These are phyloP conservation scores for Pseudogymnoascus pannorum DNA, from an alignment of 2,329 filamentous ascomycete species.

Conservation along the genomic window DNA sequence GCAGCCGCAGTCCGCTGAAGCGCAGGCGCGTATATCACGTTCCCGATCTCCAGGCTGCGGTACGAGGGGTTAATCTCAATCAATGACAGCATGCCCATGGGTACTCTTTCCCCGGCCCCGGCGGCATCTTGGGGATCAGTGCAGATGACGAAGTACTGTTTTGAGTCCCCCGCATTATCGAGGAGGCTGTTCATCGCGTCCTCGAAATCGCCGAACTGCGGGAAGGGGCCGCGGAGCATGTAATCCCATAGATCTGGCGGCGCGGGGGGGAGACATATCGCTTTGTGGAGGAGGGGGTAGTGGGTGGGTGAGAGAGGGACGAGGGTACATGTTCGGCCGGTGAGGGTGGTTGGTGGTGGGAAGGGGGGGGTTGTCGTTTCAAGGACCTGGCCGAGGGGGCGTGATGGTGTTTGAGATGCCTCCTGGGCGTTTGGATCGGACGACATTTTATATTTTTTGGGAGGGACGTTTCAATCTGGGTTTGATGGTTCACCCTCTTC, in stretches of 20 bases:
- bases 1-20: constrained; percentile 48
- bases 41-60: constrained; percentile 49
- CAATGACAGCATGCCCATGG: constrained; percentile 35
- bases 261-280: background rate
- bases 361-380: background rate
- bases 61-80: constrained; percentile 42
- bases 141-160: constrained; percentile 40
- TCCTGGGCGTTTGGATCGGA: background rate
- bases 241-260: constrained; percentile 34
- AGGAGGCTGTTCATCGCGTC: constrained; percentile 21
- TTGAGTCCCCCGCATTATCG: constrained; percentile 27
- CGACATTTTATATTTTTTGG: background rate
- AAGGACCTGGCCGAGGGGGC: background rate
- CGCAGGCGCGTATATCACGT: constrained; percentile 41
- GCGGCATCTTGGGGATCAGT: constrained; percentile 12
- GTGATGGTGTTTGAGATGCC: background rate
- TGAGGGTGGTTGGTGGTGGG: background rate
- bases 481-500: background rate
- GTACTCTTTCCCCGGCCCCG: constrained; percentile 12
- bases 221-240: constrained; percentile 32
- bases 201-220: constrained; percentile 26
- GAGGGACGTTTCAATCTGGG: background rate
- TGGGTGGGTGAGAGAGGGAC: background rate
- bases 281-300: background rate
- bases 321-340: background rate